A percentile compares a stretch with the other conserved stretches of the same genome.
Evolutionary conservation across 176 grass and related monocot genomes (phyloP).

Genomic region (Rhipidocladum racemiflorum): DNA sequence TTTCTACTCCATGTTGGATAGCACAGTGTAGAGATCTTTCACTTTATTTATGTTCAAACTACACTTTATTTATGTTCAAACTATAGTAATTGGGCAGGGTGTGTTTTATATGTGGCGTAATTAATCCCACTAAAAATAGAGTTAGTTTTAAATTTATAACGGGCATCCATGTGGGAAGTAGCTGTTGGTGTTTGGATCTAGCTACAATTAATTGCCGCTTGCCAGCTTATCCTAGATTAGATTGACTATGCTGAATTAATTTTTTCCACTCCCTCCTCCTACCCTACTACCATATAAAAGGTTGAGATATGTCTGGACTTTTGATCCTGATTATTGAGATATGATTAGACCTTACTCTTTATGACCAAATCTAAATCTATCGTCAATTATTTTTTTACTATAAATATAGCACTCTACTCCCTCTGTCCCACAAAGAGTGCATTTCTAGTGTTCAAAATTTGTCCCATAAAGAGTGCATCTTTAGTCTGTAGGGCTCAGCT

Average conservation of each 20-base stretch:
- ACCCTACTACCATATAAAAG: too few species aligned
- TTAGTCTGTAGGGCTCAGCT: too few species aligned
- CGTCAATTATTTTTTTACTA: too few species aligned
- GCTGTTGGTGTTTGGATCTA: slow-evolving; percentile 16
- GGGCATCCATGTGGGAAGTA: slow-evolving; percentile 14
- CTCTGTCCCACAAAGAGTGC: too few species aligned
- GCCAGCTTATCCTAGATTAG: neutral
- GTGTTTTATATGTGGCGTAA: neutral
- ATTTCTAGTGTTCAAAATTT: too few species aligned
- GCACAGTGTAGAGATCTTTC: neutral
- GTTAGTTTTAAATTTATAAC: slow-evolving; percentile 5
- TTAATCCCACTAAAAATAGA: neutral
- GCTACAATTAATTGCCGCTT: neutral
- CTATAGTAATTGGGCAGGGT: neutral
- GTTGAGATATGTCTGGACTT: too few species aligned
- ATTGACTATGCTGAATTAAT: neutral
- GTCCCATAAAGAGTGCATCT: too few species aligned
- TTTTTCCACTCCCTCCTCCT: too few species aligned
- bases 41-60: neutral
- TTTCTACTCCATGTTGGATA: neutral
- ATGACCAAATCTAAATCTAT: too few species aligned
- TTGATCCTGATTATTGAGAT: too few species aligned
- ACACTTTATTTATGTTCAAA: neutral
- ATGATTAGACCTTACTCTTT: too few species aligned
- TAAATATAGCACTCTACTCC: too few species aligned